Conservation (phyloP, 2,329 filamentous ascomycete genomes). For the Paraconiothyrium brasiliense region DNA sequence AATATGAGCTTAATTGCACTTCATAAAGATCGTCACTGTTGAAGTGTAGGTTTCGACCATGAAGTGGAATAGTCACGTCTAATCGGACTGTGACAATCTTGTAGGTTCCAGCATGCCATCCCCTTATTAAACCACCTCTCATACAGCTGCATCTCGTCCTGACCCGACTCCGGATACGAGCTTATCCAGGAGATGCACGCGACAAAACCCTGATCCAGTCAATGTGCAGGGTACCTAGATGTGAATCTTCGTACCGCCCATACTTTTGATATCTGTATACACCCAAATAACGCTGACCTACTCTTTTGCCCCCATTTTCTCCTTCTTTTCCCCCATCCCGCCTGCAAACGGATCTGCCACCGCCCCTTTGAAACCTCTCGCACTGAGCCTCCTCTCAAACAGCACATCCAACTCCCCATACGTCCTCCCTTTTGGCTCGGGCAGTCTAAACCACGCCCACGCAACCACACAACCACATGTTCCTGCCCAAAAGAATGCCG, state of each 20-base stretch:
- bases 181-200: too few species aligned
- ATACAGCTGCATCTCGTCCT: too few species aligned
- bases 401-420: conserved; percentile 86
- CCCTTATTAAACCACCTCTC: too few species aligned
- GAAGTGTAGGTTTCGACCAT: not conserved
- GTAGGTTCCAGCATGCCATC: not conserved
- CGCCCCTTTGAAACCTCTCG: conserved; percentile 37
- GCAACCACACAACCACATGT: conserved; percentile 80
- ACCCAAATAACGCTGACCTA: not conserved
- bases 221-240: too few species aligned
- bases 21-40: not conserved
- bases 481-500: conserved; percentile 86
- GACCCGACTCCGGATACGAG: too few species aligned
- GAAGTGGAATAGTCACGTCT: not conserved
- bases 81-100: not conserved
- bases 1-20: not conserved
- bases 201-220: too few species aligned
- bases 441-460: conserved; percentile 81
- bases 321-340: conserved; percentile 22
- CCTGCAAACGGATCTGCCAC: conserved; percentile 33
- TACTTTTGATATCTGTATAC: not conserved
- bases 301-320: conserved; percentile 24
- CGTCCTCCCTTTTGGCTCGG: conserved; percentile 79
- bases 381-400: conserved; percentile 66
- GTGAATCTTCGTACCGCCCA: not conserved